These are phyloP conservation scores for Coprinellus micaceus DNA, from an alignment of 768 basidiomycete genomes.

Conservation along the genomic window DNA sequence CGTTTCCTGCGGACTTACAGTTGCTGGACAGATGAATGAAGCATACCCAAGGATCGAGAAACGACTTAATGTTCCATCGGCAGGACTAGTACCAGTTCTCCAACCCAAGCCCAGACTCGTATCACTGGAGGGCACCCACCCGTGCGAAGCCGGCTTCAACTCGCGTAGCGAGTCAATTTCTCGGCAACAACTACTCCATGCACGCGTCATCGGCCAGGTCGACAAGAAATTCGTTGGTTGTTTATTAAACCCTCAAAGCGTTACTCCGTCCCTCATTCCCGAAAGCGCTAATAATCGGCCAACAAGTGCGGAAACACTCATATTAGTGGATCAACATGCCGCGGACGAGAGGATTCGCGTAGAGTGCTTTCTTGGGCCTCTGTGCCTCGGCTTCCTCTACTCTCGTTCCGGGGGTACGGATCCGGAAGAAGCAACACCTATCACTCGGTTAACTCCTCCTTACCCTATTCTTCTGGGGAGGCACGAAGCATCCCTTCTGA, in stretches of 20 bases:
- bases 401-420: conserved; percentile 28
- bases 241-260: conserved; percentile 28
- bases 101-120: too few relatives aligned
- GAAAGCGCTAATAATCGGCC: neutral
- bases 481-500: conserved; percentile 55
- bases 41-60: conserved; percentile 48
- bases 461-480: conserved; percentile 62
- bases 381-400: conserved; percentile 69
- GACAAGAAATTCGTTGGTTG: conserved; percentile 91
- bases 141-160: too few relatives aligned
- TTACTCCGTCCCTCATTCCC: neutral
- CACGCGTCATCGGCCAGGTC: conserved; percentile 74
- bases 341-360: conserved; percentile 96
- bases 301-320: conserved; percentile 32
- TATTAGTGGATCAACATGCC: conserved; percentile 95
- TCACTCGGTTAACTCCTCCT: conserved; percentile 47
- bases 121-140: too few relatives aligned
- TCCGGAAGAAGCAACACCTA: conserved; percentile 30
- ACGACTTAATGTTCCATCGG: neutral
- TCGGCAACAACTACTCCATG: conserved; percentile 49
- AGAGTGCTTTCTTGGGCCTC: conserved; percentile 69
- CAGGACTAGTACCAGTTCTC: neutral
- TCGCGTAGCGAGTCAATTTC: neutral
- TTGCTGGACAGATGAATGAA: conserved; percentile 45
- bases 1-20: neutral